Conservation (phyloP, 2,329 filamentous ascomycete species). For the Colletotrichum sp. region DNA sequence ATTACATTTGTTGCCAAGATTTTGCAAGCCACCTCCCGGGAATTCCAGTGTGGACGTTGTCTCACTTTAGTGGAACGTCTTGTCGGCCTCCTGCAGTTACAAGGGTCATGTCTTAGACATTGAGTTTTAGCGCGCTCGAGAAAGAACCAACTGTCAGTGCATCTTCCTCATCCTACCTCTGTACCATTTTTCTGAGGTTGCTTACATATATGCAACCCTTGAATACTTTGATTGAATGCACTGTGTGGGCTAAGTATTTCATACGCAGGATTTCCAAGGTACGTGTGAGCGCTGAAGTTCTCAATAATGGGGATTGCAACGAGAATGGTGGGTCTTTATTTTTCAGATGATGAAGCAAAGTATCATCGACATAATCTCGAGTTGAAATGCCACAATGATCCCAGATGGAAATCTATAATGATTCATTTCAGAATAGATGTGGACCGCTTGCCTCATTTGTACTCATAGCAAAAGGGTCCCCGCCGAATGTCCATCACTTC, state of each 20-base stretch:
- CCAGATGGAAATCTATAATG: too few species aligned
- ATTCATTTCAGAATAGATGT: background rate
- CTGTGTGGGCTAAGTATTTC: rapidly evolving
- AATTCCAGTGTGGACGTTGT: background rate
- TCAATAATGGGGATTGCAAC: too few species aligned
- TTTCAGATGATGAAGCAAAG: too few species aligned
- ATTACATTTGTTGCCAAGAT: background rate
- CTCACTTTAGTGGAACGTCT: background rate
- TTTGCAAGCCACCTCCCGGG: background rate
- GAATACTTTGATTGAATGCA: too few species aligned
- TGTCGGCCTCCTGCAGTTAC: background rate
- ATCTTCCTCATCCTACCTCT: background rate
- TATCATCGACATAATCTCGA: too few species aligned
- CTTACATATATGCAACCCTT: background rate
- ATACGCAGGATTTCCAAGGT: too few species aligned
- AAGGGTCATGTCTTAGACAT: background rate
- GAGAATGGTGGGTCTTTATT: too few species aligned
- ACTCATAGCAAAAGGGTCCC: background rate
- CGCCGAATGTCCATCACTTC: background rate
- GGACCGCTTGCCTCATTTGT: background rate
- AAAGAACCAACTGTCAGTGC: background rate
- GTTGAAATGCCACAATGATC: too few species aligned
- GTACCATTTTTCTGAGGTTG: rapidly evolving
- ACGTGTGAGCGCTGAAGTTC: too few species aligned
- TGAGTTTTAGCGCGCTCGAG: background rate